phyloP scores from a whole-genome alignment of 108 stramenopile species.

The Phaeodactylum tricornutum region DNA sequence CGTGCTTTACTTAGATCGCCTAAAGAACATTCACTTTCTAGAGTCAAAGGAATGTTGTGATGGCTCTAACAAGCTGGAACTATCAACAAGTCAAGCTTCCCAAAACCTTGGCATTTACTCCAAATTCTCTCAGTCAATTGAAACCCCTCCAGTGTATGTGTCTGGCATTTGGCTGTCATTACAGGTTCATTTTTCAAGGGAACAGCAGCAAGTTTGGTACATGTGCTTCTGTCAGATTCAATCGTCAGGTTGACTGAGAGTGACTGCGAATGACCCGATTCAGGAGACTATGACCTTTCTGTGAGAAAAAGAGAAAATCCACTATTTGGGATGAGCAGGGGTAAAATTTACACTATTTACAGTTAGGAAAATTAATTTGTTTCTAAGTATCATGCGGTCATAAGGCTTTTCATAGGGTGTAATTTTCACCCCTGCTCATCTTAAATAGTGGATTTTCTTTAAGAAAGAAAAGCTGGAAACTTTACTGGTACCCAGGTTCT shows the following conservation, averaged over 20 bases:
- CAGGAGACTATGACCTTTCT: neutral
- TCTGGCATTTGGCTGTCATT: neutral
- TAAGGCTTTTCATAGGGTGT: too few relatives aligned
- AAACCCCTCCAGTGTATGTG: too few relatives aligned
- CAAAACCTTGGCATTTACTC: neutral
- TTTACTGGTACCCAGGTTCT: too few relatives aligned
- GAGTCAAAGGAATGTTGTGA: neutral
- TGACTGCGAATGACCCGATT: neutral
- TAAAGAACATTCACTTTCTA: neutral
- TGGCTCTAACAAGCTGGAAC: neutral
- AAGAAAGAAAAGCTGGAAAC: too few relatives aligned
- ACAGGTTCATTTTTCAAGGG: neutral
- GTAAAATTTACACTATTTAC: too few relatives aligned
- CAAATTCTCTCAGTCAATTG: neutral
- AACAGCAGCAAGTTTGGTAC: neutral
- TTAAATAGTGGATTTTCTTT: too few relatives aligned
- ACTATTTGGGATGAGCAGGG: neutral
- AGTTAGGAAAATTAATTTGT: too few relatives aligned
- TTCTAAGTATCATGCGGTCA: too few relatives aligned
- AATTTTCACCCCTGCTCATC: too few relatives aligned
- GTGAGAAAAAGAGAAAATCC: neutral
- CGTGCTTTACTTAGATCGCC: conserved; percentile 1
- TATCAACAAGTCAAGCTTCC: neutral
- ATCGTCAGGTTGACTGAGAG: neutral
- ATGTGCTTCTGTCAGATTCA: neutral